These are phyloP conservation scores for Boletus sp. DNA, from an alignment of 768 basidiomycete genomes.

Conservation along the genomic window DNA sequence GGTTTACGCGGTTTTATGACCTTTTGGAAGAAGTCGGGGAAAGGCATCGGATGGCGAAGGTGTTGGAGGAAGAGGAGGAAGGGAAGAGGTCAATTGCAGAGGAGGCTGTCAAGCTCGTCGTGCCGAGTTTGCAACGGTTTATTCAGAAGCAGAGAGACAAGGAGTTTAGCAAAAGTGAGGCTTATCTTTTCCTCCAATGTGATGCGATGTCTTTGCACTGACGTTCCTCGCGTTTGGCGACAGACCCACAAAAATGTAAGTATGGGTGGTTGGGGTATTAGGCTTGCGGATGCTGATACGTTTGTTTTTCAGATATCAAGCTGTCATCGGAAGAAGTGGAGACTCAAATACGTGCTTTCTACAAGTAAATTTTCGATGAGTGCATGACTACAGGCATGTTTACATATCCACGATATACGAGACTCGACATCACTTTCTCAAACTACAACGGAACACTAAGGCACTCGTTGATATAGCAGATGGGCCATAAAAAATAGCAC, in stretches of 20 bases:
- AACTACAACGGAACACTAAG: neutral
- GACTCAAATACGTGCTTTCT: slow-evolving; percentile 62
- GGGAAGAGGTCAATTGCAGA: slow-evolving; percentile 60
- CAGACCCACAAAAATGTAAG: slow-evolving; percentile 57
- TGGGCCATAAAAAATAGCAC: neutral
- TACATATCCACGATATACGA: neutral
- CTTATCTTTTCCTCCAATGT: slow-evolving; percentile 3
- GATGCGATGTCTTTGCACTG: neutral
- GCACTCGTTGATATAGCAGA: no score
- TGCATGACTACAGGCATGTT: neutral
- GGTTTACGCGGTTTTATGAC: slow-evolving; percentile 80
- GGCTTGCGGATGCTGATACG: slow-evolving; percentile 8
- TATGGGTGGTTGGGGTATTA: neutral
- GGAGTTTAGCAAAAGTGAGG: slow-evolving; percentile 81
- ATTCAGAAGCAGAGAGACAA: slow-evolving; percentile 74
- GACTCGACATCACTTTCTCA: neutral
- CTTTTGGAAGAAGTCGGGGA: slow-evolving; percentile 77
- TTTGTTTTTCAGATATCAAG: slow-evolving; percentile 65
- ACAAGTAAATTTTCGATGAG: slow-evolving; percentile 28
- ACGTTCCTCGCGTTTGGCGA: neutral
- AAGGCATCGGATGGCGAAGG: slow-evolving; percentile 64
- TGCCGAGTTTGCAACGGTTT: slow-evolving; percentile 73
- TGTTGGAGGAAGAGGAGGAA: slow-evolving; percentile 69
- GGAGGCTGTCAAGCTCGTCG: slow-evolving; percentile 73
- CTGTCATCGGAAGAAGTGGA: slow-evolving; percentile 74